Conservation (phyloP, 2,329 filamentous ascomycete genomes). For the Lasiodiplodia sp. region DNA sequence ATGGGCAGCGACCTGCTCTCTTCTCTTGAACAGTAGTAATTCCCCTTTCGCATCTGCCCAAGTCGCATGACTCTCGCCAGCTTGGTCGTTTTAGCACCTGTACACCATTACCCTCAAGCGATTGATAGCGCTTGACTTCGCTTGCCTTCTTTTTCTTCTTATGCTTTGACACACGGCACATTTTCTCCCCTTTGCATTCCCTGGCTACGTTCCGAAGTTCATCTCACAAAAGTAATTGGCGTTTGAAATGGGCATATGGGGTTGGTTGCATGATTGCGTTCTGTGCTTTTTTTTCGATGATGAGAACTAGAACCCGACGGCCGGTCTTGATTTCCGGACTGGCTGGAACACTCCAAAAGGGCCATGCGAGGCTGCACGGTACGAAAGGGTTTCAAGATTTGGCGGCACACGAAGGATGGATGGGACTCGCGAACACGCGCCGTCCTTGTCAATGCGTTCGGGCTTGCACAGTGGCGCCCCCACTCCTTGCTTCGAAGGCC, state of each 20-base stretch:
- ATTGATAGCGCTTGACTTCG: constrained; percentile 24
- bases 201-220: constrained; percentile 20
- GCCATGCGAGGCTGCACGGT: constrained; percentile 6
- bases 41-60: constrained; percentile 3
- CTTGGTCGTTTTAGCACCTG: constrained; percentile 27
- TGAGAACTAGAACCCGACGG: constrained; percentile 29
- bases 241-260: constrained; percentile 29
- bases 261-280: constrained; percentile 30
- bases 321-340: constrained; percentile 22
- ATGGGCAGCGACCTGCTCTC: constrained; percentile 60
- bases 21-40: constrained; percentile 55
- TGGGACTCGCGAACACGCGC: constrained; percentile 1
- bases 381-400: constrained; percentile 15
- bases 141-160: neutral
- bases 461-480: constrained; percentile 24
- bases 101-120: constrained; percentile 27
- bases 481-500: constrained; percentile 11
- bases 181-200: constrained; percentile 22
- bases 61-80: constrained; percentile 12
- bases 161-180: neutral
- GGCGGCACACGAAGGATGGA: constrained; percentile 20
- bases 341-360: constrained; percentile 23
- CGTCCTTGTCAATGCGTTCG: neutral
- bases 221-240: constrained; percentile 29
- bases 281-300: constrained; percentile 19